Conservation (phyloP, 257 asterid species). For the Lavandula angustifolia region DNA sequence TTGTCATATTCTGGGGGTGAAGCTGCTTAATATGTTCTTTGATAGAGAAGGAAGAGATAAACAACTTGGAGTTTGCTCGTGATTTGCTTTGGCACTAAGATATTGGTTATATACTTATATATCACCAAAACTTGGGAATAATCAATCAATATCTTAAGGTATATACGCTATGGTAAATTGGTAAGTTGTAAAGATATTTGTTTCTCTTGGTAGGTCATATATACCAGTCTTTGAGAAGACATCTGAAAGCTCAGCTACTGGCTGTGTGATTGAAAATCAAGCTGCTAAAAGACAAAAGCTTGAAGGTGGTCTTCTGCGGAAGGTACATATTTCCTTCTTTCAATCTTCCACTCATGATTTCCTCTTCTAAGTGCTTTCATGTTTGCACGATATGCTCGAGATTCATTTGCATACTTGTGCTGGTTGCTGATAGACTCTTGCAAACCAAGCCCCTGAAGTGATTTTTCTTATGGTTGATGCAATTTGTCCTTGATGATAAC, state of each 20-base stretch:
- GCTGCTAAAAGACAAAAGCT: slow-evolving; percentile 97
- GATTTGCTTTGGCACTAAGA: not conserved
- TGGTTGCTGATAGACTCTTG: too few species aligned
- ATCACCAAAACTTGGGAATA: slow-evolving; percentile 11
- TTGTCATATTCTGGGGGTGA: not conserved
- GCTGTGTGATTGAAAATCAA: slow-evolving; percentile 65
- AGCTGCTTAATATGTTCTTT: slow-evolving; percentile 3
- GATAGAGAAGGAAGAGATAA: not conserved
- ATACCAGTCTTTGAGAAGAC: slow-evolving; percentile 43
- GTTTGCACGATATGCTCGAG: too few species aligned
- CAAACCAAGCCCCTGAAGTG: too few species aligned
- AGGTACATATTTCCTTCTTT: slow-evolving; percentile 45
- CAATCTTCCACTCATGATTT: too few species aligned
- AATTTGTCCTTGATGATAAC: too few species aligned
- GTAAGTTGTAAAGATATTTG: slow-evolving; percentile 17
- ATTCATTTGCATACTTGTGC: too few species aligned
- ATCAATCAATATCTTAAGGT: slow-evolving; percentile 6
- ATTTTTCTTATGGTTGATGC: too few species aligned
- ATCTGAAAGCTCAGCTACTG: slow-evolving; percentile 45
- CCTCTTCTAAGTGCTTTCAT: too few species aligned
- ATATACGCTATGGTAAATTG: slow-evolving; percentile 6
- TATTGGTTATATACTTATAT: not conserved
- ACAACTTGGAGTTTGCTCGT: not conserved
- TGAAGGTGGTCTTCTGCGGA: slow-evolving; percentile 80
- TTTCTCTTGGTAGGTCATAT: slow-evolving; percentile 53